Percentiles rank a stretch among this genome's conserved stretches.
Evolutionary conservation across 352 stramenopile genomes (phyloP).

Genomic region (Pythium graminicola): DNA sequence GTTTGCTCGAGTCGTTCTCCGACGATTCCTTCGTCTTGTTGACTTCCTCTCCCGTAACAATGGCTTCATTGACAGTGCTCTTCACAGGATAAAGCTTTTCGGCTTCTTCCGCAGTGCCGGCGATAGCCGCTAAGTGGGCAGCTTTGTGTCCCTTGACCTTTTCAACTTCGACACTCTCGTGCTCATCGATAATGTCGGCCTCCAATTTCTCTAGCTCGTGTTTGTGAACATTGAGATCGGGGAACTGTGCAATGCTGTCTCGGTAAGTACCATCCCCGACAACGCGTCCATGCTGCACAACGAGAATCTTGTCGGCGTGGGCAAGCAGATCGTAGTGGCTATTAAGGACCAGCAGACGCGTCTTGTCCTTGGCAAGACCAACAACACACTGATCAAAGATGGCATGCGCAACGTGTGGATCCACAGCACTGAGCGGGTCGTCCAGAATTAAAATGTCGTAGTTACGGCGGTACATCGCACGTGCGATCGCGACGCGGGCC

Average conservation of each 20-base stretch:
- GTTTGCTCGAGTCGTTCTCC: constrained; percentile 3
- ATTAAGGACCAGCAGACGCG: constrained; percentile 80
- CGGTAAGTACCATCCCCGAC: constrained; percentile 23
- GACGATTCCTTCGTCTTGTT: neutral
- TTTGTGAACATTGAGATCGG: constrained; percentile 8
- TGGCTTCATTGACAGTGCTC: neutral
- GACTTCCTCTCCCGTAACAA: neutral
- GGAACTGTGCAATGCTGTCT: constrained; percentile 23
- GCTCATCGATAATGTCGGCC: constrained; percentile 7
- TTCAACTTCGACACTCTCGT: constrained; percentile 17
- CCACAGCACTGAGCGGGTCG: constrained; percentile 37
- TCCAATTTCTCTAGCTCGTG: constrained; percentile 3
- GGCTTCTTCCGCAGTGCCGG: neutral
- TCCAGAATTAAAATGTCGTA: constrained; percentile 40
- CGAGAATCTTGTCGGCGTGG: constrained; percentile 28
- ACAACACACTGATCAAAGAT: constrained; percentile 39
- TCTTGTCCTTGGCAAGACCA: constrained; percentile 27
- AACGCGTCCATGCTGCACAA: constrained; percentile 25
- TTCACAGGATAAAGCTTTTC: neutral
- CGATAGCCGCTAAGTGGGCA: constrained; percentile 6
- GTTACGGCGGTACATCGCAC: constrained; percentile 28
- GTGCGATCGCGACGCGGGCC: constrained; percentile 28
- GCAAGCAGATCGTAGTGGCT: constrained; percentile 28
- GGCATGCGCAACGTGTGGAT: constrained; percentile 34
- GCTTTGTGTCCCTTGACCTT: constrained; percentile 15